Evolutionary conservation across 768 basidiomycete genomes (phyloP).

Genomic region (Aureoboletus auriporus): DNA sequence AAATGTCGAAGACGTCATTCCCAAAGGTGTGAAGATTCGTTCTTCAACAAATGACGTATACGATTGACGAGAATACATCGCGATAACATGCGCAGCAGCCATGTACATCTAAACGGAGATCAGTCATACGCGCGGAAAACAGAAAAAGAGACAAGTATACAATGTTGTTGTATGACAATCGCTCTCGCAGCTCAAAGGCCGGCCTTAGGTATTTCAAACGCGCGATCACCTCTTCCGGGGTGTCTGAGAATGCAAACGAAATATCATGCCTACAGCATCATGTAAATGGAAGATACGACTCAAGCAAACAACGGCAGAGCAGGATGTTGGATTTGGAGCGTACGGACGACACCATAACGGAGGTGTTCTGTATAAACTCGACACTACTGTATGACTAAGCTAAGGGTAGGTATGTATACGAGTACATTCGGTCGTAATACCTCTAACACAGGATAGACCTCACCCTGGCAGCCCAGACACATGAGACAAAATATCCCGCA

Average conservation of each 20-base stretch:
- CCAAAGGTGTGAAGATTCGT: slow-evolving; percentile 38
- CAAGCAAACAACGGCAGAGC: background rate
- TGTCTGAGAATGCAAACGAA: slow-evolving; percentile 28
- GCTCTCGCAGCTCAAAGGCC: slow-evolving; percentile 33
- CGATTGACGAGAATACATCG: slow-evolving; percentile 27
- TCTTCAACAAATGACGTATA: slow-evolving; percentile 40
- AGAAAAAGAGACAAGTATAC: slow-evolving; percentile 12
- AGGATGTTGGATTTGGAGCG: too few relatives aligned
- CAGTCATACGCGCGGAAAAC: slow-evolving; percentile 29
- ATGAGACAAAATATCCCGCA: slow-evolving; percentile 38
- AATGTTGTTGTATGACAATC: slow-evolving; percentile 37
- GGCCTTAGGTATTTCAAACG: slow-evolving; percentile 31
- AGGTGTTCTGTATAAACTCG: too few relatives aligned
- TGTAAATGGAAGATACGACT: slow-evolving; percentile 15
- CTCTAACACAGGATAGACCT: too few relatives aligned
- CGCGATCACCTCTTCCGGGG: slow-evolving; percentile 16
- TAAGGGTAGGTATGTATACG: too few relatives aligned
- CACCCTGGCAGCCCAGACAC: slow-evolving; percentile 38
- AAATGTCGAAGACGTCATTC: slow-evolving; percentile 40
- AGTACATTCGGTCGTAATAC: too few relatives aligned
- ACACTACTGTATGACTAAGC: too few relatives aligned
- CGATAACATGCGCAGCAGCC: slow-evolving; percentile 31
- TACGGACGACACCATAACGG: too few relatives aligned
- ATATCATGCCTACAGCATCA: slow-evolving; percentile 30
- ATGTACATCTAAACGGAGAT: slow-evolving; percentile 36